A percentile compares a stretch with the other conserved stretches of the same genome.
Conservation (phyloP, 1,284 basidiomycete genomes). For the Malassezia japonica region DNA sequence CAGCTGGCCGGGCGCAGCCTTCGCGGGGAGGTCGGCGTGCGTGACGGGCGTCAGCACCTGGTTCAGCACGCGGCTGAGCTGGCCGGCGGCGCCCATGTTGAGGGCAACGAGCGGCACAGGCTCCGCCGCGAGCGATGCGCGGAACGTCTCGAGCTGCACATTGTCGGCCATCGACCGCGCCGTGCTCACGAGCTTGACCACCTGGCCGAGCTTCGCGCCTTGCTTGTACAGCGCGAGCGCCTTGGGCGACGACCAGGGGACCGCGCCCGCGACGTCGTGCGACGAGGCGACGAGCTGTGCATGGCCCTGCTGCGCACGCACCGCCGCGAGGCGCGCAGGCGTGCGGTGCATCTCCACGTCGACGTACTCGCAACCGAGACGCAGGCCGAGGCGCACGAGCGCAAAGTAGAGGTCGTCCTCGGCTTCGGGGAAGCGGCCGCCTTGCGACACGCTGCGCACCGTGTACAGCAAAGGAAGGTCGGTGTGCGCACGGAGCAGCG, state of each 20-base stretch:
- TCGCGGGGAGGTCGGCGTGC: constrained; percentile 67
- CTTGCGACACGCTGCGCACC: constrained; percentile 75
- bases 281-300: constrained; percentile 81
- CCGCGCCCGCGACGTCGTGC: constrained; percentile 80
- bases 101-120: constrained; percentile 69
- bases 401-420: constrained; percentile 65
- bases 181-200: constrained; percentile 83
- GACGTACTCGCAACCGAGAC: constrained; percentile 80
- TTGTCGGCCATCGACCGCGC: constrained; percentile 69
- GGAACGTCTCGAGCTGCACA: constrained; percentile 65
- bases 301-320: constrained; percentile 60
- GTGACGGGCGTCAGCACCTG: constrained; percentile 77
- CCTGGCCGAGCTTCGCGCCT: constrained; percentile 57
- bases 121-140: constrained; percentile 51
- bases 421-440: constrained; percentile 79
- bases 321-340: constrained; percentile 57
- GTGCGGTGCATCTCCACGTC: constrained; percentile 80
- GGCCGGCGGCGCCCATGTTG: constrained; percentile 83
- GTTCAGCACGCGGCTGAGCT: constrained; percentile 72
- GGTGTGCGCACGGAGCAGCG: constrained; percentile 66
- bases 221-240: constrained; percentile 52
- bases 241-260: constrained; percentile 67
- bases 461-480: constrained; percentile 84
- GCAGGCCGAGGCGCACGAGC: constrained; percentile 68
- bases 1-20: constrained; percentile 82